A percentile compares a stretch with the other conserved stretches of the same genome.
Evolutionary conservation across 345 rosid genomes (phyloP).

Genomic region (Murraya paniculata): DNA sequence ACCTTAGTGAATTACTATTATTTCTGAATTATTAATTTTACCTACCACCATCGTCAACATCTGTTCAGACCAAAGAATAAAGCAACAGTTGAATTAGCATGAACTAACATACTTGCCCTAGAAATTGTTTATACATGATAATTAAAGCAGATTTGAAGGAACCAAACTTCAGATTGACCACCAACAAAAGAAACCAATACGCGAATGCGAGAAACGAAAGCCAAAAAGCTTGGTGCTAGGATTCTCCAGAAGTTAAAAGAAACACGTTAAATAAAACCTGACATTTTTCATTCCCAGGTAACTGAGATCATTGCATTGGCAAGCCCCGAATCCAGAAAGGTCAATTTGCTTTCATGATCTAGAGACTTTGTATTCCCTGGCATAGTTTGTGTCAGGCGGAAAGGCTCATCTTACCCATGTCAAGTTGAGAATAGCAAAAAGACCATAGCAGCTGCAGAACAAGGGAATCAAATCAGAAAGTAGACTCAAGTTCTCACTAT

Average conservation of each 20-base stretch:
- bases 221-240: not conserved
- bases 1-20: no score
- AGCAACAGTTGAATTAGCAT: no score
- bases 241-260: not conserved
- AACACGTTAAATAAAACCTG: not conserved
- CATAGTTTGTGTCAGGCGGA: constrained; percentile 73
- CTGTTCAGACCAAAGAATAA: no score
- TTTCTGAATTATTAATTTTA: no score
- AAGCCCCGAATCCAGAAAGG: constrained; percentile 76
- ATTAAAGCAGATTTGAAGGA: not conserved
- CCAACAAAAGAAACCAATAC: not conserved
- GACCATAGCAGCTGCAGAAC: constrained; percentile 78
- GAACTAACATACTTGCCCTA: no score
- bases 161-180: no score
- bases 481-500: not conserved
- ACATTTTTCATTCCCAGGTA: constrained; percentile 55
- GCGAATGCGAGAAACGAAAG: not conserved
- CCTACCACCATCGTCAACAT: no score
- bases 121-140: not conserved
- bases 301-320: constrained; percentile 83
- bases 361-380: constrained; percentile 77
- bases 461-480: not conserved
- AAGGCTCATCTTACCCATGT: constrained; percentile 50
- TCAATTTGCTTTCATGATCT: constrained; percentile 58
- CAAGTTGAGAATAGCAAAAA: constrained; percentile 70